Evolutionary conservation across 495 filamentous ascomycete species (phyloP).

Genomic region (Neurospora hispaniola): DNA sequence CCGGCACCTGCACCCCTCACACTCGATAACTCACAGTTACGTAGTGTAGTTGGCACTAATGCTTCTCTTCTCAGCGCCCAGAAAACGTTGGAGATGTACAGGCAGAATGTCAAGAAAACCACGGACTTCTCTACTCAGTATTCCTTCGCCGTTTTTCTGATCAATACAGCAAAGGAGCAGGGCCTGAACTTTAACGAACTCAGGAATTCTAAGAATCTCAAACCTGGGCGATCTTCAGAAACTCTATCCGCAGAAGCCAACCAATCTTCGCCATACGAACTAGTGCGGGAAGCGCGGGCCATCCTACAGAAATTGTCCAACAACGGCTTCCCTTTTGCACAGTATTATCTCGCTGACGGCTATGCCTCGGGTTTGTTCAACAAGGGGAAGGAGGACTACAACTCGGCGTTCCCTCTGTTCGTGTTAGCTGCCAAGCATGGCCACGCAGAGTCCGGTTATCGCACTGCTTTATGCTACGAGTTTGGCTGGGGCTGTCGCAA

Average conservation of each 20-base stretch:
- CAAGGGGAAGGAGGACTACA: slow-evolving; percentile 84
- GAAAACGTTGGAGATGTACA: slow-evolving; percentile 95
- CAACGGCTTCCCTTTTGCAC: slow-evolving; percentile 85
- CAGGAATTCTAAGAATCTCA: slow-evolving; percentile 33
- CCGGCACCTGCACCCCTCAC: slow-evolving; percentile 63
- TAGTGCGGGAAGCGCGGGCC: slow-evolving; percentile 76
- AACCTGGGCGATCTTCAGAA: slow-evolving; percentile 24
- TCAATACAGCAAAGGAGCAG: slow-evolving; percentile 70
- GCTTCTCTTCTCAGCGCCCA: slow-evolving; percentile 81
- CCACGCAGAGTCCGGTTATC: slow-evolving; percentile 91
- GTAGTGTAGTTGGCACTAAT: slow-evolving; percentile 70
- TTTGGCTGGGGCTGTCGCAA: slow-evolving; percentile 93
- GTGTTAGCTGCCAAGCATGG: slow-evolving; percentile 92
- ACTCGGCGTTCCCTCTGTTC: slow-evolving; percentile 84
- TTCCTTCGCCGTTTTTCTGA: slow-evolving; percentile 89
- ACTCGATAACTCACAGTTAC: slow-evolving; percentile 68
- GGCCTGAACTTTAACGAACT: slow-evolving; percentile 30
- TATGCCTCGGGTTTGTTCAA: slow-evolving; percentile 90
- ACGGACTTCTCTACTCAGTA: slow-evolving; percentile 82
- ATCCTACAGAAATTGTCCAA: slow-evolving; percentile 81
- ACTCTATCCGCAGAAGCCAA: slow-evolving; percentile 35
- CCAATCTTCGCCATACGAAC: slow-evolving; percentile 45
- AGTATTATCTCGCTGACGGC: slow-evolving; percentile 94
- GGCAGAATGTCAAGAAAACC: slow-evolving; percentile 91
- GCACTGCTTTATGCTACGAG: slow-evolving; percentile 90